These are phyloP conservation scores for Macrolepiota fuliginosa DNA, from an alignment of 768 basidiomycete genomes.

Conservation along the genomic window DNA sequence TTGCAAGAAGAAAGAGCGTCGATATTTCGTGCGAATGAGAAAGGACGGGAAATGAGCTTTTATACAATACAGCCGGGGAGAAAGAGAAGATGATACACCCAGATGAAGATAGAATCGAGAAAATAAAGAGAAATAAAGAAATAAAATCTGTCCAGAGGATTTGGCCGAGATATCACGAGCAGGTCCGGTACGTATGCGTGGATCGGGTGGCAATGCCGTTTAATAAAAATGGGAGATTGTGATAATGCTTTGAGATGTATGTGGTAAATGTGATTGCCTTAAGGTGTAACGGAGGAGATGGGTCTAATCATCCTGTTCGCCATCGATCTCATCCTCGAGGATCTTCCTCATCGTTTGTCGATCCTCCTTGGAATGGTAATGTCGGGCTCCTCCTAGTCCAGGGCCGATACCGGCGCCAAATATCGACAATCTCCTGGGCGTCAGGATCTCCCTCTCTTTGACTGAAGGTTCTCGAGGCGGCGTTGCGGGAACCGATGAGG, in stretches of 20 bases:
- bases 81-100: not conserved
- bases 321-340: constrained; percentile 35
- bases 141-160: not conserved
- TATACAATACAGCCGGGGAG: constrained; percentile 5
- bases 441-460: constrained; percentile 1
- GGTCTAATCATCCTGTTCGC: constrained; percentile 18
- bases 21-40: not conserved
- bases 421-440: constrained; percentile 4
- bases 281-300: not conserved
- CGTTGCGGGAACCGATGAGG: not conserved
- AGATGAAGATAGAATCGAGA: not conserved
- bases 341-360: constrained; percentile 27
- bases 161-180: not conserved
- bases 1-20: not conserved
- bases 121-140: constrained; percentile 8
- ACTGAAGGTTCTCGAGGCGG: not conserved
- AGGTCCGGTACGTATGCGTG: not conserved
- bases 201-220: not conserved
- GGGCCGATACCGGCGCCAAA: constrained; percentile 4
- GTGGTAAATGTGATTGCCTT: not conserved
- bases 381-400: constrained; percentile 20
- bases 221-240: not conserved
- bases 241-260: not conserved
- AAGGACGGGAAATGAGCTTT: not conserved
- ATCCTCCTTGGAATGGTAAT: constrained; percentile 20